phyloP scores from a whole-genome alignment of 805 yeast species.

The Ogataea ramenticola region DNA sequence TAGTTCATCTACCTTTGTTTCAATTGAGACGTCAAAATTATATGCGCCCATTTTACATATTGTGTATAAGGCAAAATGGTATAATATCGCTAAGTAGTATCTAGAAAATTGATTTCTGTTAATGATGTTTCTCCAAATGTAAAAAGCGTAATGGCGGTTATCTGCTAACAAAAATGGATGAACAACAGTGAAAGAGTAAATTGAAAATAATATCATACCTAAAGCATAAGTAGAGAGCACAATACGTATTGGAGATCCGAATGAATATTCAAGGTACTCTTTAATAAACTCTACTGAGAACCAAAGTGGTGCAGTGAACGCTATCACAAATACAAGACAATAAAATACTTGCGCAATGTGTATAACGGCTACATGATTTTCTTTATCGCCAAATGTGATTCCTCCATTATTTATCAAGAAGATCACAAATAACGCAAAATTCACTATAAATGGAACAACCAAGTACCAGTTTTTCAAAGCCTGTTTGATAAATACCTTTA shows the following conservation, averaged over 20 bases:
- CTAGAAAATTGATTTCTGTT: conserved; percentile 39
- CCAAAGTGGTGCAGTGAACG: conserved; percentile 77
- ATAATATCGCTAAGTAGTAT: conserved; percentile 52
- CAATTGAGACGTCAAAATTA: background rate
- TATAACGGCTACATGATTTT: conserved; percentile 64
- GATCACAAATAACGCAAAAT: conserved; percentile 42
- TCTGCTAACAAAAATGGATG: conserved; percentile 94
- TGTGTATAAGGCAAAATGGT: conserved; percentile 46
- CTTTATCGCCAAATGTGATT: conserved; percentile 86
- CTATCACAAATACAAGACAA: conserved; percentile 53
- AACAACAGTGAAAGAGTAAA: conserved; percentile 58
- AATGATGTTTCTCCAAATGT: conserved; percentile 66
- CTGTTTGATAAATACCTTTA: conserved; percentile 17
- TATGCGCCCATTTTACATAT: conserved; percentile 12
- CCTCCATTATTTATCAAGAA: conserved; percentile 72
- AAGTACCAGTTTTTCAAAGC: conserved; percentile 23
- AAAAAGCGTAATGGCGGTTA: conserved; percentile 89
- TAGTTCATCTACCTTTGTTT: background rate
- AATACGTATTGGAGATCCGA: conserved; percentile 16
- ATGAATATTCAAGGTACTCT: conserved; percentile 29
- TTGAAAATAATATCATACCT: conserved; percentile 33
- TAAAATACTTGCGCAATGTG: conserved; percentile 82
- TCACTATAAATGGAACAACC: conserved; percentile 44
- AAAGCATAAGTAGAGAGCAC: conserved; percentile 15
- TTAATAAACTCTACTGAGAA: conserved; percentile 34